Conservation (phyloP, 129 eudicot species). For the Logfia minima region DNA sequence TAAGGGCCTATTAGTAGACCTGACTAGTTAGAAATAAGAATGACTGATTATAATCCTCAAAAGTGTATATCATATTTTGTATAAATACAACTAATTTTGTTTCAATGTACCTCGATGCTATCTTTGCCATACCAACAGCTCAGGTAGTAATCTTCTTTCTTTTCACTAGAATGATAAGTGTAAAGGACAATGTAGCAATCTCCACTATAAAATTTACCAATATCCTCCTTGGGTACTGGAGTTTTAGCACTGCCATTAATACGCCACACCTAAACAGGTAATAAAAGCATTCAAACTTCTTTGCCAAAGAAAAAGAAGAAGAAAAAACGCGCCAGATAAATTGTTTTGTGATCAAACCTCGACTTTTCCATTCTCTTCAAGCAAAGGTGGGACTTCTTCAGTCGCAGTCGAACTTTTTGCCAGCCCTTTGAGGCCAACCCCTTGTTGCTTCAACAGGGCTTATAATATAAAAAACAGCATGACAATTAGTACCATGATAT, state of each 20-base stretch:
- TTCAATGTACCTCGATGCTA: conserved; percentile 74
- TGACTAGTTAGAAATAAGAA: not conserved
- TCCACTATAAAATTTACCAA: conserved; percentile 95
- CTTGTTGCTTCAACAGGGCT: conserved; percentile 99
- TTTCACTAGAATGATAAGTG: conserved; percentile 87
- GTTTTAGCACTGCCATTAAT: conserved; percentile 88
- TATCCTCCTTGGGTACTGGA: conserved; percentile 71
- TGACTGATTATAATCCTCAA: not conserved
- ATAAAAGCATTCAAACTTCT: conserved; percentile 1
- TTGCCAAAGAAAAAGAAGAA: not conserved
- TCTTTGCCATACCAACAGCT: conserved; percentile 97
- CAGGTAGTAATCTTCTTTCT: conserved; percentile 89
- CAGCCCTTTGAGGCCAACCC: conserved; percentile 77
- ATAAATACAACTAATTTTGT: not conserved
- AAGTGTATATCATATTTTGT: too few relatives aligned
- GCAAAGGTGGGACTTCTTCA: conserved; percentile 96
- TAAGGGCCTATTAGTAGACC: not conserved
- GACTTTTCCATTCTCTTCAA: conserved; percentile 87
- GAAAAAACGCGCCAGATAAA: not conserved
- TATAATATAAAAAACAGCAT: conserved; percentile 24
- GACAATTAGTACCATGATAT: not conserved
- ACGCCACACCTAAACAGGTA: conserved; percentile 71
- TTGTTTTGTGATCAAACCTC: conserved; percentile 55
- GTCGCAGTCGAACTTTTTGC: conserved; percentile 68
- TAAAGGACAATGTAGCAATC: conserved; percentile 97